These are phyloP conservation scores for Herpotrichia juniperi DNA, from an alignment of 2,329 filamentous ascomycete genomes.

Conservation along the genomic window DNA sequence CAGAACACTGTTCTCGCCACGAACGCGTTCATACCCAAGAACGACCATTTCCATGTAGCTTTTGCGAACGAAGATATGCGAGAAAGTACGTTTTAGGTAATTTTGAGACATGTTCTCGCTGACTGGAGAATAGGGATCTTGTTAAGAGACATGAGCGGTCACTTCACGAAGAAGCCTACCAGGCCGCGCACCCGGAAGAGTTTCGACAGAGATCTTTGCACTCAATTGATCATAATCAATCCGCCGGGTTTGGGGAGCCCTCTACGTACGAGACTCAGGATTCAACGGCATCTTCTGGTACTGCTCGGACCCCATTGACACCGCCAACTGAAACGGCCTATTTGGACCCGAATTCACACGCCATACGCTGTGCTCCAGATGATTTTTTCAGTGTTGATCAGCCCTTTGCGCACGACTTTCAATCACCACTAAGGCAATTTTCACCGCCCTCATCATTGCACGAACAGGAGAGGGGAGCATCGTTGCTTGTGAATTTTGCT, in stretches of 20 bases:
- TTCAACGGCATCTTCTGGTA: background rate
- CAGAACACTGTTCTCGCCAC: constrained; percentile 43
- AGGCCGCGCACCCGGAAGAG: constrained; percentile 17
- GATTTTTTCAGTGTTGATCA: background rate
- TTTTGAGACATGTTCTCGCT: constrained; percentile 4
- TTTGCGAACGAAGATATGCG: constrained; percentile 41
- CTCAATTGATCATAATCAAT: background rate
- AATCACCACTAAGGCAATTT: background rate
- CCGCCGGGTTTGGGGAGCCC: background rate
- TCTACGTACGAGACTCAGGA: background rate
- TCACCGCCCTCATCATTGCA: constrained; percentile 2
- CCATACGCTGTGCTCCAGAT: background rate
- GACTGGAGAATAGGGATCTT: constrained; percentile 31
- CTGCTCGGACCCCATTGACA: background rate
- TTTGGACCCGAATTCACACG: background rate
- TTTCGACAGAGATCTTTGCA: constrained; percentile 14
- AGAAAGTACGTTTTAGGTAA: constrained; percentile 31
- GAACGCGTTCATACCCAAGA: constrained; percentile 43
- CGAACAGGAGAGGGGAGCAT: background rate
- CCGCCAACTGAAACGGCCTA: background rate
- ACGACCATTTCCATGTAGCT: constrained; percentile 39
- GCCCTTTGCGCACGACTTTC: background rate
- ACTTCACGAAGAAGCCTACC: constrained; percentile 35
- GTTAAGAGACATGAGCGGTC: constrained; percentile 44
- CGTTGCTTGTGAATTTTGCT: background rate